Percentiles rank a stretch among this genome's conserved stretches.
Conservation (phyloP, 257 asterid species). For the Solanum tarapatanum region DNA sequence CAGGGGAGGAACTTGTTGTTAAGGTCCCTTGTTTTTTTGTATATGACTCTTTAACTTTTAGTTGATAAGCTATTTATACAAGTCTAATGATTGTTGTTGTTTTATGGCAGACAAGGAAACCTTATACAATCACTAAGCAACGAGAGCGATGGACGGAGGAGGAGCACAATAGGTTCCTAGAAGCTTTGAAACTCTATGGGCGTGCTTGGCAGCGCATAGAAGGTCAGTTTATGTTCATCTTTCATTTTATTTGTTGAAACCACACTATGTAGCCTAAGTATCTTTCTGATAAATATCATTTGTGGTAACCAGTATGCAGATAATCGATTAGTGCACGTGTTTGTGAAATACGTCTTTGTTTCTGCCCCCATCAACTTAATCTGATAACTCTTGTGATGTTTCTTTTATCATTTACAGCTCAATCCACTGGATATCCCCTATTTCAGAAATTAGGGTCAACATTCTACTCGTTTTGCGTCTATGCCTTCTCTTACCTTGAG, state of each 20-base stretch:
- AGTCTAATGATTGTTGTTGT: slow-evolving; percentile 1
- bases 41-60: not conserved
- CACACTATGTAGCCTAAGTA: not conserved
- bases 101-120: slow-evolving; percentile 67
- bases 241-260: not conserved
- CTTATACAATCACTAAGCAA: slow-evolving; percentile 92
- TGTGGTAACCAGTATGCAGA: not conserved
- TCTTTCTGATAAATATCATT: not conserved
- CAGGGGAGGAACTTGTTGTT: slow-evolving; percentile 73
- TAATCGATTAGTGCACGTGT: not conserved
- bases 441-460: not conserved
- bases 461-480: not conserved
- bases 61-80: not conserved
- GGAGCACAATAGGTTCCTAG: slow-evolving; percentile 85
- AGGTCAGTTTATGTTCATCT: slow-evolving; percentile 31
- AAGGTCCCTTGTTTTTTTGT: slow-evolving; percentile 35
- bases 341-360: not conserved
- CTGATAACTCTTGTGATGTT: not conserved
- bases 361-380: not conserved
- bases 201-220: slow-evolving; percentile 99
- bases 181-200: slow-evolving; percentile 91
- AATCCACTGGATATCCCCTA: not conserved
- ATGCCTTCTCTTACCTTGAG: slow-evolving; percentile 1
- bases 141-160: slow-evolving; percentile 99
- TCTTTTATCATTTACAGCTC: not conserved